Evolutionary conservation across 2,329 filamentous ascomycete genomes (phyloP), one percentile per base, ranked within the genome.

Genomic region (Cylindrodendrum hubeiense): DNA sequence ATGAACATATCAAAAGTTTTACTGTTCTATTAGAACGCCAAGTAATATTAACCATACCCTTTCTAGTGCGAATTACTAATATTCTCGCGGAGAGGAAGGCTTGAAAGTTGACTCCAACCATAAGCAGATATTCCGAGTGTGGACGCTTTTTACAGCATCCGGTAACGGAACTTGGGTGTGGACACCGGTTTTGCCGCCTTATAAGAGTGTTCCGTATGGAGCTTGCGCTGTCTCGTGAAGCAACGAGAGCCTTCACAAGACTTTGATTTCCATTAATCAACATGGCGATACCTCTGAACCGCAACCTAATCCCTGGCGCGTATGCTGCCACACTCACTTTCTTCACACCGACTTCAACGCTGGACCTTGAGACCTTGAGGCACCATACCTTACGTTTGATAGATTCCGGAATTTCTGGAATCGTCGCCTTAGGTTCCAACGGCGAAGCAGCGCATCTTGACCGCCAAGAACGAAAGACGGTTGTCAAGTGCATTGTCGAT

Each of bases 381-480:
- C 80, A 80, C 30, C 83, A 85, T 65, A 88, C 88, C 37, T 82
- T 87, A 30, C 86, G 88, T 61, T 85, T 93, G 5, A 89, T 88
- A 86, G 64, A 85, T 89, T 34, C 47, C 30, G 90, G 90, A 44
- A 85, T 93, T 47, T 84, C 89, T n/a, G 90, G 90, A 52, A 82
- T 93, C 58, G 87, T 91, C 22, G 89, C 88, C 12, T 90, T 92
- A 77, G 91, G 91, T 49, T 91, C 89, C 71, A 93, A 93, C 75
- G 91, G 90, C 74, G 91, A 93, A 80, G 91, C 91, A 1, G 90
- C 91, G 3, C 90, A 93, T 74, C 83, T 93, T 8, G 87, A 87
- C 57, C 88, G 87, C 69, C 83, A 86, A 28, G 90, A 93, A 77
- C 86, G 90, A 57, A 85, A 86, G 59, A 80, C 84, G 55, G 83